Evolutionary conservation across 1,139 yeast genomes (phyloP).

Genomic region (Yamadazyma songkhlaensis): DNA sequence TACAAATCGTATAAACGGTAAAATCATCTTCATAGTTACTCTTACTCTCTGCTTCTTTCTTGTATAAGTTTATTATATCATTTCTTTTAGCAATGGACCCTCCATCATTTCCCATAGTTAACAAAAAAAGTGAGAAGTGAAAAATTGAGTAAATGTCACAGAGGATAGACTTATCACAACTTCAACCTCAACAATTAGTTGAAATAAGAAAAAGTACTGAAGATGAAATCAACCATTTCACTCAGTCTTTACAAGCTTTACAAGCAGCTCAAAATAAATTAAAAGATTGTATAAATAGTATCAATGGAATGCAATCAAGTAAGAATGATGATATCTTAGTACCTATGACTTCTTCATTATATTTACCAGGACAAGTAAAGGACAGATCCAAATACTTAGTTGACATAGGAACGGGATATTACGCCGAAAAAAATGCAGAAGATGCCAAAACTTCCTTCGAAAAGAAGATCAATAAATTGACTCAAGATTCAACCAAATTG

Average conservation of each 20-base stretch:
- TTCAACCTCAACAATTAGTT: slow-evolving; percentile 79
- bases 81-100: slow-evolving; percentile 48
- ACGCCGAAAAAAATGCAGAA: slow-evolving; percentile 69
- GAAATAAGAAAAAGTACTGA: slow-evolving; percentile 84
- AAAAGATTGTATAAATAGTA: slow-evolving; percentile 73
- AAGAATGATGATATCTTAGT: slow-evolving; percentile 60
- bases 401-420: slow-evolving; percentile 96
- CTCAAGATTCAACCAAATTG: slow-evolving; percentile 69
- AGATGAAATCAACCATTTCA: slow-evolving; percentile 80
- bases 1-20: slow-evolving; percentile 20
- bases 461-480: slow-evolving; percentile 68
- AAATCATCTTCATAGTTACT: slow-evolving; percentile 28
- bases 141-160: slow-evolving; percentile 11
- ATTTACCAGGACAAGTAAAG: slow-evolving; percentile 77
- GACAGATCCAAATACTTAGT: slow-evolving; percentile 73
- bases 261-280: slow-evolving; percentile 82
- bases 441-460: slow-evolving; percentile 76
- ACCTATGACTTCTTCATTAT: slow-evolving; percentile 85
- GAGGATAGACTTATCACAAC: slow-evolving; percentile 58
- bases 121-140: not conserved
- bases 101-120: slow-evolving; percentile 48
- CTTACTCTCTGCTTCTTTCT: slow-evolving; percentile 15
- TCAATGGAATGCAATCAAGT: slow-evolving; percentile 52
- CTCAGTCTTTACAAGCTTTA: slow-evolving; percentile 80
- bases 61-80: slow-evolving; percentile 35